Evolutionary conservation across 306 rosid genomes (phyloP), one percentile per base, ranked within the genome.

Genomic region (Myrica gale): DNA sequence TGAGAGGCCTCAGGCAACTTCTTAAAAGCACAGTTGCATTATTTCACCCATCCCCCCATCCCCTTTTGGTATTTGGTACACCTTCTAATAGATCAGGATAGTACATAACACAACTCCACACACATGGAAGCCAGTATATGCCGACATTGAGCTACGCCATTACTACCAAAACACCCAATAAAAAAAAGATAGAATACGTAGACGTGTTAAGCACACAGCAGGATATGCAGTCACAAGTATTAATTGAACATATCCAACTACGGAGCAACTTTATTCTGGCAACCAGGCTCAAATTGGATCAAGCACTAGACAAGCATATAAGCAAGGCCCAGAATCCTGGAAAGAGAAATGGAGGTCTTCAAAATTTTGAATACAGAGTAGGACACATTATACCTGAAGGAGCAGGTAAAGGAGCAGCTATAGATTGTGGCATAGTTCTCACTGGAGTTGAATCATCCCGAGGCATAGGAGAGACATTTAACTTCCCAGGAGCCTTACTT

Each of bases 401-500:
- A 84, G 84, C 78, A n/a, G 86, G 96, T 68, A 85, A 73, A 39
- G 93, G 84, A 82, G 88, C 84, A 82, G 88, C 87, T 71, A 84
- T 42, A 78, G 91, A 87, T 79, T 87, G 97, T 79, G 91, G 80
- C 84, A 88, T 69, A 75, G 55, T 87, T 87, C 92, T 88, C 20
- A 75, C 78, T 41, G 98, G 87, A 57, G 86, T 74, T 56, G 86
- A 82, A 75, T 96, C 93, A 75, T 78, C 90, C 39, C 90, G 91
- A 74, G 88, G 85, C 91, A 90, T 72, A 79, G 97, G 91, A 20
- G 97, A 86, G 52, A 92, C 82, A 60, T 78, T 86, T 80, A 96
- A 88, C 87, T 92, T 92, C 63, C 88, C 97, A 60, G 93, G 97
- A 78, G 84, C 84, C 82, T 87, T 96, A 76, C 89, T 87, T 63